Conservation (phyloP, 179 eudicot genomes). For the Pouteria campechiana region DNA sequence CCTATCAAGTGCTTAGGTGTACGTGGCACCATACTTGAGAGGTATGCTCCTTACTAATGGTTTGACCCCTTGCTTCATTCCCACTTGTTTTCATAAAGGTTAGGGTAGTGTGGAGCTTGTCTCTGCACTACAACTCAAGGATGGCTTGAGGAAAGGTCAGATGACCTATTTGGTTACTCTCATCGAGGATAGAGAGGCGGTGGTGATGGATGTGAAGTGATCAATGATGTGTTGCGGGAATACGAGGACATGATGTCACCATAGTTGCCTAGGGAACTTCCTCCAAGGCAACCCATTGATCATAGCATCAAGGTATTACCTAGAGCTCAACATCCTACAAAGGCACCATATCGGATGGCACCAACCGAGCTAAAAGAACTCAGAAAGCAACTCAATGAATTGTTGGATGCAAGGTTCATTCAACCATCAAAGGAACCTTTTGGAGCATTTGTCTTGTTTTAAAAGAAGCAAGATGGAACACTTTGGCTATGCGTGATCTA, state of each 20-base stretch:
- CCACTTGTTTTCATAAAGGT: no score
- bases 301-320: background rate
- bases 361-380: no score
- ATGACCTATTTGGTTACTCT: no score
- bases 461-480: background rate
- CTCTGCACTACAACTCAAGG: no score
- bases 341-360: background rate
- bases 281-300: background rate
- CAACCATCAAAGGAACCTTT: background rate
- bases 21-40: no score
- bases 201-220: no score
- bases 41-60: no score
- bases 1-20: no score
- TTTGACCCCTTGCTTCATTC: no score
- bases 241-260: background rate
- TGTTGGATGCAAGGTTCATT: background rate
- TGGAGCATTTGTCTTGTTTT: background rate
- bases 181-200: no score
- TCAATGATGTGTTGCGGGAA: background rate
- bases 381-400: background rate
- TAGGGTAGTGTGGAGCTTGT: no score
- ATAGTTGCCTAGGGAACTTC: background rate
- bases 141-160: no score
- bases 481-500: background rate
- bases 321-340: background rate